phyloP scores from a whole-genome alignment of 2,329 filamentous ascomycete genomes.

The Xylariaceae sp. region DNA sequence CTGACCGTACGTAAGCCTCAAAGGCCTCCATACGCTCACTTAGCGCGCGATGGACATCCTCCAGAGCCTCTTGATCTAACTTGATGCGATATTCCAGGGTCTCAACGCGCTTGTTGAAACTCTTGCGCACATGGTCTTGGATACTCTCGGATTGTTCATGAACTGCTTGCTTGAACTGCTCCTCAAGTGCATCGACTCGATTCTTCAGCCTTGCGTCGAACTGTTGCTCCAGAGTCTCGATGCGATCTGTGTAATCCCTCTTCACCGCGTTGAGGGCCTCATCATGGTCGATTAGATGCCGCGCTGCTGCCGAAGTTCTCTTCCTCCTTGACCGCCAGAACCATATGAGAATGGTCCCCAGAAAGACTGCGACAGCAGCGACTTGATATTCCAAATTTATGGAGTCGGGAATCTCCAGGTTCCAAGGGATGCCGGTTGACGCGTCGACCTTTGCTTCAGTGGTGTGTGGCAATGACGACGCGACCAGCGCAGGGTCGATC shows the following conservation, averaged over 20 bases:
- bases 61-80: conserved; percentile 26
- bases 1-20: conserved; percentile 23
- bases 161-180: conserved; percentile 17
- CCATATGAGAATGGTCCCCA: conserved; percentile 15
- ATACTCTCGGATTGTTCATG: conserved; percentile 16
- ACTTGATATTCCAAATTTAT: conserved; percentile 5
- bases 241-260: conserved; percentile 16
- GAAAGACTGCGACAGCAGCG: conserved; percentile 11
- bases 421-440: conserved; percentile 4
- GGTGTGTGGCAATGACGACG: not conserved
- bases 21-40: conserved; percentile 25
- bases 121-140: conserved; percentile 22
- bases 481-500: no score
- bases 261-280: conserved; percentile 13
- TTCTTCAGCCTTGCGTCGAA: conserved; percentile 16
- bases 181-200: conserved; percentile 17
- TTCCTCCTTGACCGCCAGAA: conserved; percentile 11
- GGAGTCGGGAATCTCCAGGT: not conserved
- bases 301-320: conserved; percentile 2
- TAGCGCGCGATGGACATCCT: conserved; percentile 21
- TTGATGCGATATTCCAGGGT: conserved; percentile 24
- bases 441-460: conserved; percentile 8
- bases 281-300: conserved; percentile 6
- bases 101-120: conserved; percentile 24
- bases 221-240: conserved; percentile 17